phyloP scores from a whole-genome alignment of 75 land plant species.

The Azolla pinnata region DNA sequence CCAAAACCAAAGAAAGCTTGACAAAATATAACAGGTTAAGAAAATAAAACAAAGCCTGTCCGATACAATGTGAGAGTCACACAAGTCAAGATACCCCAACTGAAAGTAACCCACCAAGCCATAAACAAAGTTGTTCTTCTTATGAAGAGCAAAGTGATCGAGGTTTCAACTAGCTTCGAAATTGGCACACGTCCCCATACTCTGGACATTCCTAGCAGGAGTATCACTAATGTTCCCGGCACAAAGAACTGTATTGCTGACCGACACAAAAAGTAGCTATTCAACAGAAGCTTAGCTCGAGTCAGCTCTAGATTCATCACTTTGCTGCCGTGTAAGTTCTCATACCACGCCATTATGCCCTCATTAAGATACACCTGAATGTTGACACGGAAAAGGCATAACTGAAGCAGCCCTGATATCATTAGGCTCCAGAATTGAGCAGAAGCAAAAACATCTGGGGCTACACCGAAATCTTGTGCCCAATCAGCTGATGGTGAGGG shows the following conservation, averaged over 20 bases:
- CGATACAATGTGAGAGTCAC: slow-evolving; percentile 39
- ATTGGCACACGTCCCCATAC: slow-evolving; percentile 15
- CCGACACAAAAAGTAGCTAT: slow-evolving; percentile 59
- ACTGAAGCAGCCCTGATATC: slow-evolving; percentile 36
- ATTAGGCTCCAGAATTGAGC: slow-evolving; percentile 41
- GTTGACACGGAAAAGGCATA: slow-evolving; percentile 36
- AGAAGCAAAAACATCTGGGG: slow-evolving; percentile 21
- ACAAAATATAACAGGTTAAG: too few species aligned
- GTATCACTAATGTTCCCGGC: slow-evolving; percentile 43
- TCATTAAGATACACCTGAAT: slow-evolving; percentile 67
- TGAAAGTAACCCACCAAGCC: slow-evolving; percentile 65
- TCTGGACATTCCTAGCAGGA: slow-evolving; percentile 52
- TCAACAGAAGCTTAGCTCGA: slow-evolving; percentile 58
- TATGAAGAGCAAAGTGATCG: slow-evolving; percentile 24
- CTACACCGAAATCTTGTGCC: slow-evolving; percentile 35
- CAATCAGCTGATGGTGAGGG: slow-evolving; percentile 12
- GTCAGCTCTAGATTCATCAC: slow-evolving; percentile 52
- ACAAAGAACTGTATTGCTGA: slow-evolving; percentile 52
- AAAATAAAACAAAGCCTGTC: slow-evolving; percentile 30
- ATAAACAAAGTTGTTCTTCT: slow-evolving; percentile 35
- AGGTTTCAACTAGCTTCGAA: slow-evolving; percentile 11
- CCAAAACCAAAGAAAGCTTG: too few species aligned
- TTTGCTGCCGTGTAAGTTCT: slow-evolving; percentile 59
- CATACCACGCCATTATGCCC: slow-evolving; percentile 71
- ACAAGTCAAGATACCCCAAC: slow-evolving; percentile 35